phyloP scores from a whole-genome alignment of 1,284 basidiomycete genomes.

The Trichosporon sp. region DNA sequence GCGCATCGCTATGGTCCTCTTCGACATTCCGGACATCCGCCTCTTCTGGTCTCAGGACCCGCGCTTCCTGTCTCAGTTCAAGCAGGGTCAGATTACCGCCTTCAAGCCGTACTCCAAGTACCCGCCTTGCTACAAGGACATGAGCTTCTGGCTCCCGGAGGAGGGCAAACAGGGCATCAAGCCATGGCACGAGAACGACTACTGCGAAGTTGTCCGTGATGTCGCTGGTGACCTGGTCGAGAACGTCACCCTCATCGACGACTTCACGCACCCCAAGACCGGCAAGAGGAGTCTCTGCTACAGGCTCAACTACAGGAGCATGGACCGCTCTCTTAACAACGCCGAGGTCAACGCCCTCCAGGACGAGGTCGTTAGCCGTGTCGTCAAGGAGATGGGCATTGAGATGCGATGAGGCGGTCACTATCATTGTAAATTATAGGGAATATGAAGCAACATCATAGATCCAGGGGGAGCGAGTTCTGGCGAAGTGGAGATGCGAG shows the following conservation, averaged over 20 bases:
- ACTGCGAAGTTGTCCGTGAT: constrained; percentile 90
- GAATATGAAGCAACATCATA: not conserved
- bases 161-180: constrained; percentile 12
- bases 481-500: not conserved
- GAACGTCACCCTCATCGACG: constrained; percentile 83
- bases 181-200: constrained; percentile 85
- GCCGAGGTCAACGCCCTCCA: constrained; percentile 83
- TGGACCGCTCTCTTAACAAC: constrained; percentile 90
- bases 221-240: constrained; percentile 87
- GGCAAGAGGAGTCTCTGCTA: constrained; percentile 75
- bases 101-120: constrained; percentile 88
- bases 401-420: constrained; percentile 37
- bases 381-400: constrained; percentile 50
- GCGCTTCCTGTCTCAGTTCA: constrained; percentile 85
- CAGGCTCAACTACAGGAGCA: constrained; percentile 89
- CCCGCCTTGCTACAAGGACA: constrained; percentile 80
- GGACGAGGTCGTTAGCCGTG: constrained; percentile 45
- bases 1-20: constrained; percentile 96
- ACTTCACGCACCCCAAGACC: constrained; percentile 87
- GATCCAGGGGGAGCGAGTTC: not conserved
- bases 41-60: constrained; percentile 92
- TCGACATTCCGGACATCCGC: constrained; percentile 96
- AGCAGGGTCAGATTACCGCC: constrained; percentile 63
- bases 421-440: not conserved
- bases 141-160: constrained; percentile 79